These are phyloP conservation scores for Candolleomyces efflorescens DNA, from an alignment of 768 basidiomycete genomes.

Conservation along the genomic window DNA sequence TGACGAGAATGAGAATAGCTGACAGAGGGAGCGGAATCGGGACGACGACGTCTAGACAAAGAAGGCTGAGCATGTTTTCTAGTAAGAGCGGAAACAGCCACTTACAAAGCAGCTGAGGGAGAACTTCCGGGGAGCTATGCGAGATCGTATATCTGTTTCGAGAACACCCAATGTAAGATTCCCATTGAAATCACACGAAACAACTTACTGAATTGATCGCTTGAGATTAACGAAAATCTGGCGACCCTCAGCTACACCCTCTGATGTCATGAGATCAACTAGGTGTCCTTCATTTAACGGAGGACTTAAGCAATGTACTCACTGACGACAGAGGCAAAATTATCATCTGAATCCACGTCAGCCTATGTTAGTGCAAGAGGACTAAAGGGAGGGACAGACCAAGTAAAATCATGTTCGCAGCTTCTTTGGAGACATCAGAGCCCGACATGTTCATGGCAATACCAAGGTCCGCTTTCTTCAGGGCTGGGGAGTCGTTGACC, in stretches of 20 bases:
- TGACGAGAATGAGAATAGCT: slow-evolving; percentile 67
- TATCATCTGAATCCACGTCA: slow-evolving; percentile 45
- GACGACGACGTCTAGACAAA: slow-evolving; percentile 52
- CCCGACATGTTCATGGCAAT: slow-evolving; percentile 77
- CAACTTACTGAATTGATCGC: slow-evolving; percentile 58
- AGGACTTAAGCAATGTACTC: slow-evolving; percentile 24
- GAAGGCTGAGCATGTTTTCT: background rate
- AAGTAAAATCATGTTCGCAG: slow-evolving; percentile 70
- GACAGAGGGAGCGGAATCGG: slow-evolving; percentile 63
- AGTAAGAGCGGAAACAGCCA: background rate
- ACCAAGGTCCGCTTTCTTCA: slow-evolving; percentile 69
- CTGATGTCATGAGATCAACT: slow-evolving; percentile 22
- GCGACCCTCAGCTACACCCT: slow-evolving; percentile 66
- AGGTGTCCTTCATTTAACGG: background rate
- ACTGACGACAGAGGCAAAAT: slow-evolving; percentile 71
- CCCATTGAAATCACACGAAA: background rate
- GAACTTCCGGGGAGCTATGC: slow-evolving; percentile 66
- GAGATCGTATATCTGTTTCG: slow-evolving; percentile 51
- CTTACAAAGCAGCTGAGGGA: slow-evolving; percentile 65
- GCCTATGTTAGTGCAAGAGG: background rate
- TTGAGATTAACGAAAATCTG: slow-evolving; percentile 70
- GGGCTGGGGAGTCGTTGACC: slow-evolving; percentile 67
- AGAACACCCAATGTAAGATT: background rate
- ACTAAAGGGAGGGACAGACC: slow-evolving; percentile 27
- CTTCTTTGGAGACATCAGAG: slow-evolving; percentile 71